Conservation (phyloP, 73 alveolate genomes). For the Symbiodinium natans region DNA sequence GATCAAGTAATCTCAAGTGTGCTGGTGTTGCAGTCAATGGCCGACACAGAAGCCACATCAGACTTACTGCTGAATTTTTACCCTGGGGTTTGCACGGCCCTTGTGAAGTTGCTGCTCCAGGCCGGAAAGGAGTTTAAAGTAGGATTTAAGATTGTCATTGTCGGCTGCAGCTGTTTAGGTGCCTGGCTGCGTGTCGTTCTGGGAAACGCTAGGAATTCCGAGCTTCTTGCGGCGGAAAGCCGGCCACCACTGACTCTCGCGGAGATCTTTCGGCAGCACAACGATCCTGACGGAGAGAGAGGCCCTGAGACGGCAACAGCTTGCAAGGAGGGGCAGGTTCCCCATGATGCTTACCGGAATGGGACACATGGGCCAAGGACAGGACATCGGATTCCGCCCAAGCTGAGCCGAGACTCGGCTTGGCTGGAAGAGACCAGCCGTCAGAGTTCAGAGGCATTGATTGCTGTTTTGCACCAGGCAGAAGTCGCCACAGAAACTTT, state of each 20-base stretch:
- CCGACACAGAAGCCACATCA: slow-evolving; percentile 13
- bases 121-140: slow-evolving; percentile 1
- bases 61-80: slow-evolving; percentile 16
- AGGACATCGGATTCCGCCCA: background rate
- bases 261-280: background rate
- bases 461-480: slow-evolving; percentile 24
- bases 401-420: slow-evolving; percentile 18
- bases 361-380: background rate
- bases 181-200: slow-evolving; percentile 40
- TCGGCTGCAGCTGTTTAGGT: slow-evolving; percentile 27
- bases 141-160: slow-evolving; percentile 22
- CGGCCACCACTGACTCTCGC: background rate
- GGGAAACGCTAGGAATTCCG: background rate
- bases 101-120: slow-evolving; percentile 27
- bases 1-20: slow-evolving; percentile 12
- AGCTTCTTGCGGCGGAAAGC: background rate
- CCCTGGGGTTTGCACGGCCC: slow-evolving; percentile 69
- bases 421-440: slow-evolving; percentile 65
- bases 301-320: background rate
- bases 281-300: background rate
- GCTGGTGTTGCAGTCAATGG: slow-evolving; percentile 18
- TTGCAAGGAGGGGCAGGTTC: background rate
- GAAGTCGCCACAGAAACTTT: background rate
- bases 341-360: too few relatives aligned
- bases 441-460: slow-evolving; percentile 27